phyloP scores from a whole-genome alignment of 2,329 filamentous ascomycete species.

The Periconia macrospinosa region DNA sequence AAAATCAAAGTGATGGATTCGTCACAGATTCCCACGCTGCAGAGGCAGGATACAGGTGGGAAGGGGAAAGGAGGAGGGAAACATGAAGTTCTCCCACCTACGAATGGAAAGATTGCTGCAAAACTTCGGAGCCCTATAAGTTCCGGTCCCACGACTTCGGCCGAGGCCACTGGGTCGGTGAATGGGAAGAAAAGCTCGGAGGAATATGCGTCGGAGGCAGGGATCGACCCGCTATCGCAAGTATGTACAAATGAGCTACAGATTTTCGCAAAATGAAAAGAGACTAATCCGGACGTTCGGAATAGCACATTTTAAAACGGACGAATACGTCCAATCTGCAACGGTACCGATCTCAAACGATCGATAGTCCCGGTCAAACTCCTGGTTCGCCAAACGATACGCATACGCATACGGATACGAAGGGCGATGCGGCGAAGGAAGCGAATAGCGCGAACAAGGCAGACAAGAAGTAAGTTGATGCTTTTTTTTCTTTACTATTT shows the following conservation, averaged over 20 bases:
- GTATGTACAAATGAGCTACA: slow-evolving; percentile 48
- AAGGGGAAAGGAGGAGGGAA: slow-evolving; percentile 8
- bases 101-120: slow-evolving; percentile 29
- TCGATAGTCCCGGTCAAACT: slow-evolving; percentile 33
- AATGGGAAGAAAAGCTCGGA: slow-evolving; percentile 7
- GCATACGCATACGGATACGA: slow-evolving; percentile 52
- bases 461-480: slow-evolving; percentile 42
- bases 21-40: slow-evolving; percentile 32
- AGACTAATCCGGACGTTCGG: slow-evolving; percentile 5
- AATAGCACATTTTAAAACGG: slow-evolving; percentile 62
- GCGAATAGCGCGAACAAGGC: slow-evolving; percentile 18
- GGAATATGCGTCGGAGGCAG: slow-evolving; percentile 33
- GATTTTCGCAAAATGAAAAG: not conserved
- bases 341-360: slow-evolving; percentile 55
- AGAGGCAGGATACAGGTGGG: slow-evolving; percentile 27
- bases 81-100: slow-evolving; percentile 24
- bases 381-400: slow-evolving; percentile 53
- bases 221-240: slow-evolving; percentile 69
- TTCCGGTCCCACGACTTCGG: slow-evolving; percentile 17
- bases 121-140: slow-evolving; percentile 29
- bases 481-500: not conserved
- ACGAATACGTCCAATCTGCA: slow-evolving; percentile 65
- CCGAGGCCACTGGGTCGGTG: slow-evolving; percentile 13
- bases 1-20: slow-evolving; percentile 50
- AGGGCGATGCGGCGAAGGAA: slow-evolving; percentile 31